Percentiles rank a stretch among this genome's conserved stretches.
Conservation (phyloP, 495 filamentous ascomycete species). For the Talaromyces borbonicus region DNA sequence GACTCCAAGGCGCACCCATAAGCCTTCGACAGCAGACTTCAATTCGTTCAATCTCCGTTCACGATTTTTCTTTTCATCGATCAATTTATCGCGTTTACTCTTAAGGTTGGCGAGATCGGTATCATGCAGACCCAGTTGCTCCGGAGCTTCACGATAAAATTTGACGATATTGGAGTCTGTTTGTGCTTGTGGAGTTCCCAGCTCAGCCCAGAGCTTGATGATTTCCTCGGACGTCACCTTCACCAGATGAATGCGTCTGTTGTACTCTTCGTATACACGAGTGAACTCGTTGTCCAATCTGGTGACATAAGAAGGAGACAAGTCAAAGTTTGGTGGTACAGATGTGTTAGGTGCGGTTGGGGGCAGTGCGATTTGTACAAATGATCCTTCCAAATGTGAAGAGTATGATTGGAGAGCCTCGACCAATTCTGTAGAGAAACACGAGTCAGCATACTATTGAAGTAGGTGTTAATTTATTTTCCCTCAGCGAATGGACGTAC, state of each 20-base stretch:
- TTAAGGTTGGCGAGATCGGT: slow-evolving; percentile 68
- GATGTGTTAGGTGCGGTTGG: slow-evolving; percentile 65
- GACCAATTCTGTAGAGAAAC: slow-evolving; percentile 60
- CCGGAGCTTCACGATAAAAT: slow-evolving; percentile 76
- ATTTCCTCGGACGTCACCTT: slow-evolving; percentile 68
- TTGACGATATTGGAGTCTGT: slow-evolving; percentile 83
- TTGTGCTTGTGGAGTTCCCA: slow-evolving; percentile 85
- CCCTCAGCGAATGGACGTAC: slow-evolving; percentile 39
- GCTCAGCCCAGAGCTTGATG: slow-evolving; percentile 88
- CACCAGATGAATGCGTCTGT: slow-evolving; percentile 65
- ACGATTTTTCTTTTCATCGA: slow-evolving; percentile 90
- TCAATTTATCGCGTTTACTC: slow-evolving; percentile 64
- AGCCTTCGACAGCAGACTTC: slow-evolving; percentile 57
- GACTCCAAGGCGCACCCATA: slow-evolving; percentile 84
- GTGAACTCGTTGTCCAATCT: slow-evolving; percentile 84
- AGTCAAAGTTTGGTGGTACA: slow-evolving; percentile 72
- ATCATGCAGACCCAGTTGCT: slow-evolving; percentile 85
- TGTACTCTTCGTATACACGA: slow-evolving; percentile 91
- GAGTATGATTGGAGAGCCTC: slow-evolving; percentile 92
- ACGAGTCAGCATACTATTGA: no score
- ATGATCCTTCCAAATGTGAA: slow-evolving; percentile 79
- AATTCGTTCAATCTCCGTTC: slow-evolving; percentile 74
- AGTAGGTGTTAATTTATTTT: no score
- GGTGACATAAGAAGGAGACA: slow-evolving; percentile 80
- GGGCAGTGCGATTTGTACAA: slow-evolving; percentile 71